Evolutionary conservation across 306 rosid genomes (phyloP).

Genomic region (Styphnolobium japonicum): DNA sequence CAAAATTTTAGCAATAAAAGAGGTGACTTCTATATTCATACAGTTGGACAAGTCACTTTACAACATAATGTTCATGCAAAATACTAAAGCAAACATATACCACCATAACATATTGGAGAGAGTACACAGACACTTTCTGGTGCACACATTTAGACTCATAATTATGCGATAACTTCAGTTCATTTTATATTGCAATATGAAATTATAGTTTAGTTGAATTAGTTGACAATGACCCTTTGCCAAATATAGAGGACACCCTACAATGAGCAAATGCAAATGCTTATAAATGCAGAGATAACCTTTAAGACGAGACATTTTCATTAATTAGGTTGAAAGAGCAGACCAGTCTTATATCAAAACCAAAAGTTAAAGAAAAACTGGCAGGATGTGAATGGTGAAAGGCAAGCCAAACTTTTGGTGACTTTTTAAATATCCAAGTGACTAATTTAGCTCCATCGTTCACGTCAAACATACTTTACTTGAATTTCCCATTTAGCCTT

Average conservation of each 20-base stretch:
- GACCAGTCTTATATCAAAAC: background rate
- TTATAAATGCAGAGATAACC: background rate
- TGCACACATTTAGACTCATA: background rate
- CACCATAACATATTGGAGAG: background rate
- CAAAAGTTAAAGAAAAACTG: background rate
- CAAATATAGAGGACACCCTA: background rate
- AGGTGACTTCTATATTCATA: background rate
- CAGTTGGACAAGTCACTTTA: background rate
- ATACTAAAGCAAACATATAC: background rate
- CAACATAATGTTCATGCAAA: background rate
- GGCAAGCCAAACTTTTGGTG: background rate
- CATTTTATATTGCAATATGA: background rate
- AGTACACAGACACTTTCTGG: background rate
- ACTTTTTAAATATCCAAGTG: background rate
- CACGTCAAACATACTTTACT: background rate
- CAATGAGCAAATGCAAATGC: slow-evolving; percentile 4
- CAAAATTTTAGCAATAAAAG: background rate
- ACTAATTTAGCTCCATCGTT: background rate
- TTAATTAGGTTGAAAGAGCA: background rate
- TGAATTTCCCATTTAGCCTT: background rate
- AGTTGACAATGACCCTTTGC: background rate
- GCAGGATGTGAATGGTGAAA: no score
- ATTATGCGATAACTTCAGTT: background rate
- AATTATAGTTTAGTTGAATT: background rate
- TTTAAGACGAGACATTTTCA: background rate